phyloP scores from a whole-genome alignment of 495 filamentous ascomycete genomes.

The Aspergillus ellipticus region DNA sequence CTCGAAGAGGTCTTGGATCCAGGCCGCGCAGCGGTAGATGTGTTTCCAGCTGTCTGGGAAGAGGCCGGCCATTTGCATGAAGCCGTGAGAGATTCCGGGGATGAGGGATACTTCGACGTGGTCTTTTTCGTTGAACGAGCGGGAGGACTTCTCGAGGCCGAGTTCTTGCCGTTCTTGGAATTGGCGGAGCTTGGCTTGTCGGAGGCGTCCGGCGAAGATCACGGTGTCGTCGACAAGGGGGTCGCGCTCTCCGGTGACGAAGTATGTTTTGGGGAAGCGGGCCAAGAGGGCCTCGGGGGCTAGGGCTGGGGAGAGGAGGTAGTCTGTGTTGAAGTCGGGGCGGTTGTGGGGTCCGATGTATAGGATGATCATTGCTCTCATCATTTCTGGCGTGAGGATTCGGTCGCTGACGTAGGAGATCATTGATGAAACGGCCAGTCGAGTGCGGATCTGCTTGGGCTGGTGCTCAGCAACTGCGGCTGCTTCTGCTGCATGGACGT shows the following conservation, averaged over 20 bases:
- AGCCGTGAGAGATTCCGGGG: slow-evolving; percentile 86
- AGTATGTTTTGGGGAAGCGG: slow-evolving; percentile 84
- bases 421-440: slow-evolving; percentile 89
- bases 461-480: slow-evolving; percentile 46
- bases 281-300: slow-evolving; percentile 80
- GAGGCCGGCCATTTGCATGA: slow-evolving; percentile 80
- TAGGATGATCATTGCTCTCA: slow-evolving; percentile 97
- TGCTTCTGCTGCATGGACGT: slow-evolving; percentile 26
- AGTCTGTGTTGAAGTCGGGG: slow-evolving; percentile 90
- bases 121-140: slow-evolving; percentile 68
- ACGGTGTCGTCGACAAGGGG: slow-evolving; percentile 95
- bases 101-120: slow-evolving; percentile 79
- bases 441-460: slow-evolving; percentile 70
- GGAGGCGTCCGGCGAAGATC: slow-evolving; percentile 84
- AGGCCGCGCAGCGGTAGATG: slow-evolving; percentile 67
- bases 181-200: slow-evolving; percentile 72
- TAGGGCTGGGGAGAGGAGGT: slow-evolving; percentile 80
- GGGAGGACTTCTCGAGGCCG: slow-evolving; percentile 49
- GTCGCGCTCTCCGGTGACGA: slow-evolving; percentile 92
- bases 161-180: slow-evolving; percentile 60
- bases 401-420: slow-evolving; percentile 97
- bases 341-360: slow-evolving; percentile 92
- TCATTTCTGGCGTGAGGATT: slow-evolving; percentile 94
- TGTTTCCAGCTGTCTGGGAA: slow-evolving; percentile 85
- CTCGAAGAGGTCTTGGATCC: slow-evolving; percentile 73